Base-by-base conservation (phyloP, 179 eudicot species). In the Patellifolia procumbens region DNA sequence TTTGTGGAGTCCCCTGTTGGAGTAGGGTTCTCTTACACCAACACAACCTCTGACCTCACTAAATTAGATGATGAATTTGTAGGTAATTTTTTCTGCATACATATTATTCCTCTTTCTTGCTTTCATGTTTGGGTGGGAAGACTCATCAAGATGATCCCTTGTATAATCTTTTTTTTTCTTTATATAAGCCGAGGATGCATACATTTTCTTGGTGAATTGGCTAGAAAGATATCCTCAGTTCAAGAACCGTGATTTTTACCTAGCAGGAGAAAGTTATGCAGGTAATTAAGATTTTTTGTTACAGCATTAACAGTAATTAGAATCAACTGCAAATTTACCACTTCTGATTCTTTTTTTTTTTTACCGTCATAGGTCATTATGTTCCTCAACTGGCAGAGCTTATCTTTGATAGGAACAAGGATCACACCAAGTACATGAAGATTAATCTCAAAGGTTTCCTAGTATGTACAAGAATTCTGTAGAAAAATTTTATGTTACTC, bases 1-100 rank as follows among this genome's bases (percentile, higher is more conserved):
- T 90, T 90, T 73, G 79, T 90, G 78, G 94, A 90, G 62, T 90
- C 94, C 16, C 94, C 92, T 16, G 82, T 84, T 26, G 94, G 94
- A 72, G 94, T 90, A 62, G 94, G 94, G 24, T 90, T 90, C 80
- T 90, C 94, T 22, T 90, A 90, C 80, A 85, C 94, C 60, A 90
- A 90, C 74, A 87, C 89, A 53, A 83, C 94, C 62, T 78, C 87
- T 22, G 94, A 90, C 83, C 79, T 83, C 49, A 76, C 68, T 72
- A 75, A 74, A 32, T 67, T 90, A 56, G 79, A 86, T 74, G 94
- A 90, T 76, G 42, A 62, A 22, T 87, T 87, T 76, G 87, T 79
- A 26, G 94, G 94, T 90, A 86, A 81, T 26, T 17, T 53, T 19
- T 20, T 12, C 56, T 7, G 11, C 39, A 29, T 72, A 37, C 28